Evolutionary conservation across 108 stramenopile species (phyloP).

Genomic region (Skeletonema potamos): DNA sequence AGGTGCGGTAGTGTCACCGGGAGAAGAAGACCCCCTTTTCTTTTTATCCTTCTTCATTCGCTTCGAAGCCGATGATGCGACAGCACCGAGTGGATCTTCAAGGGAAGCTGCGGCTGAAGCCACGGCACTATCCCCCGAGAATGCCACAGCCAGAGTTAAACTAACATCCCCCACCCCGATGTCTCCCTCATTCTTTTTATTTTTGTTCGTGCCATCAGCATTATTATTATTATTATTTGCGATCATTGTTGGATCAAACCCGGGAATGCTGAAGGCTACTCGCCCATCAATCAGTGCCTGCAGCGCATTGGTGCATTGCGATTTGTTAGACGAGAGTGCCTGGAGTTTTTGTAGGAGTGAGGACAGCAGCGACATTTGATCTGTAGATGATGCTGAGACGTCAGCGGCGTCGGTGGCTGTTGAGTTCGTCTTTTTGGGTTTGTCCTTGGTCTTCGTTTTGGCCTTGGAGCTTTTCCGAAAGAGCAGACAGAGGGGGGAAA

Average conservation of each 20-base stretch:
- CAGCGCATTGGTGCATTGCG: conserved; percentile 26
- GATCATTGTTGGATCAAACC: neutral
- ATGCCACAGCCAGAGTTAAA: neutral
- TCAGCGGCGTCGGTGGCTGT: neutral
- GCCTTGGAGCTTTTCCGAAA: neutral
- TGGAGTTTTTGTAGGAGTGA: conserved; percentile 19
- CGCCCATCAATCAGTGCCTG: conserved; percentile 28
- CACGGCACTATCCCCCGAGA: neutral
- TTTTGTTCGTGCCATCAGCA: neutral
- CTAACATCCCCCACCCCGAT: neutral
- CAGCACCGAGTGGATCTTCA: neutral
- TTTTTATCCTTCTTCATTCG: conserved; percentile 2
- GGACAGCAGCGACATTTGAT: conserved; percentile 14
- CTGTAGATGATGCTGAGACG: neutral
- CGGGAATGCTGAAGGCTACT: conserved; percentile 1
- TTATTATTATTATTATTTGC: neutral
- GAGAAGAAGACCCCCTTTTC: no score
- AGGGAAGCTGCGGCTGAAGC: neutral
- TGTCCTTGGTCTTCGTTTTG: neutral
- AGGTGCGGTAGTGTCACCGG: neutral
- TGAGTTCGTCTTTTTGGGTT: neutral
- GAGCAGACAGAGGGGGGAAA: neutral
- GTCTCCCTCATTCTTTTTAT: conserved; percentile 20
- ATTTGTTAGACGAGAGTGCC: conserved; percentile 12
- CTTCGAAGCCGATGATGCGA: neutral